Percentiles rank a stretch among this genome's conserved stretches.
These are phyloP conservation scores for Alternaria sp. DNA, from an alignment of 2,329 filamentous ascomycete genomes.

Conservation along the genomic window DNA sequence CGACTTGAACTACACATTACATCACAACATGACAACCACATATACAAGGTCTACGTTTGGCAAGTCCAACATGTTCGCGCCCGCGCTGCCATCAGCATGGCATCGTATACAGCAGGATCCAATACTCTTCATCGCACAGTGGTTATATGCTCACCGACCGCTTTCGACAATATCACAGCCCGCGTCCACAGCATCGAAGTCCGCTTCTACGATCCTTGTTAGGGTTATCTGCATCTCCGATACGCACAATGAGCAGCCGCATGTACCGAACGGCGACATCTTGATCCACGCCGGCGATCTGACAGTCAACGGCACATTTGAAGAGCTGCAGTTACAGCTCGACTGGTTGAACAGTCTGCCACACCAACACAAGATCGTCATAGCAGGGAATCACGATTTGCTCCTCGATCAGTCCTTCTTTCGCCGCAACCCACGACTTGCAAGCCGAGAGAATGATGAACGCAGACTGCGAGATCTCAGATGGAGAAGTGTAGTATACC, in stretches of 20 bases:
- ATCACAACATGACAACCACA: background rate
- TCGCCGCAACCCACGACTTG: slow-evolving; percentile 49
- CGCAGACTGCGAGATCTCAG: slow-evolving; percentile 31
- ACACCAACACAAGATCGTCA: slow-evolving; percentile 77
- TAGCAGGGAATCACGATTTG: slow-evolving; percentile 82
- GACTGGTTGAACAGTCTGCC: slow-evolving; percentile 78
- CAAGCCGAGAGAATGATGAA: slow-evolving; percentile 49
- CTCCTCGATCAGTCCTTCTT: slow-evolving; percentile 13
- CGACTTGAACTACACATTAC: background rate
- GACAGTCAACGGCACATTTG: slow-evolving; percentile 70
- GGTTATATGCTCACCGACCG: background rate
- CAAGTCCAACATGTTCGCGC: background rate
- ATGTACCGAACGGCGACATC: slow-evolving; percentile 72
- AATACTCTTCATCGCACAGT: background rate
- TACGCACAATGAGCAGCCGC: slow-evolving; percentile 66
- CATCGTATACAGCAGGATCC: background rate
- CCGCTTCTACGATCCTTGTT: slow-evolving; percentile 51
- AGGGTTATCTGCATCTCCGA: slow-evolving; percentile 86
- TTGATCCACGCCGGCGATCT: slow-evolving; percentile 89
- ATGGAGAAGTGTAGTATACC: slow-evolving; percentile 55
- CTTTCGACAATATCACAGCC: background rate
- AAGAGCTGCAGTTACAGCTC: slow-evolving; percentile 76
- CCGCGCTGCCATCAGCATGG: background rate
- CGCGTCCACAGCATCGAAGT: background rate
- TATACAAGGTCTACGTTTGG: background rate